phyloP scores from a whole-genome alignment of 352 stramenopile species.

The Globisporangium rhizosaccharum region DNA sequence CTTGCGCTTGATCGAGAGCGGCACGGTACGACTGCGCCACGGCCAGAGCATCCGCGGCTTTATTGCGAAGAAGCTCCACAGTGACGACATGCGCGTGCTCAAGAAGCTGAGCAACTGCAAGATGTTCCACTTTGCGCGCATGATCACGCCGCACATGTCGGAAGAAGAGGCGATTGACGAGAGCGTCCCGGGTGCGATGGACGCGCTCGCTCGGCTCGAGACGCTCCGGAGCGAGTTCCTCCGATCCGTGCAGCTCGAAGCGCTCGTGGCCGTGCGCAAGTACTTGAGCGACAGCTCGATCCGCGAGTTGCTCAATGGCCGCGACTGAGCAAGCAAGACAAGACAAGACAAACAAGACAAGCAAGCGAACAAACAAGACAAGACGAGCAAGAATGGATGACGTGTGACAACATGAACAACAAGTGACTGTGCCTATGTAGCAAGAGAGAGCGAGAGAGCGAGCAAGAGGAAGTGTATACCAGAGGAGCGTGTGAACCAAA shows the following conservation, averaged over 20 bases:
- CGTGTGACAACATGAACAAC: too few relatives aligned
- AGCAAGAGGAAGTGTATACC: background rate
- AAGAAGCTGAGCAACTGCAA: conserved; percentile 85
- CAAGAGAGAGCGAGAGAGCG: too few relatives aligned
- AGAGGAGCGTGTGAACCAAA: background rate
- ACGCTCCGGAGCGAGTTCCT: conserved; percentile 67
- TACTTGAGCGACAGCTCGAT: conserved; percentile 67
- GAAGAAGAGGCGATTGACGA: conserved; percentile 51
- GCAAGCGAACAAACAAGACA: background rate
- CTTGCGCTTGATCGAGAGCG: conserved; percentile 57
- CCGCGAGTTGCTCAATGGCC: conserved; percentile 51
- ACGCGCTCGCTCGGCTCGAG: conserved; percentile 33
- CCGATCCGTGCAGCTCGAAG: conserved; percentile 69
- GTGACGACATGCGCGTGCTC: conserved; percentile 77
- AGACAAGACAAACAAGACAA: background rate
- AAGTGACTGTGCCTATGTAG: too few relatives aligned
- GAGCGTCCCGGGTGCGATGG: conserved; percentile 21
- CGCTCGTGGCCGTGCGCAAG: conserved; percentile 65
- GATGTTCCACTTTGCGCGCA: conserved; percentile 64
- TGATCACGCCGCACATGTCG: conserved; percentile 53
- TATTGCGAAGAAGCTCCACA: conserved; percentile 73
- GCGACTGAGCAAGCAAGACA: conserved; percentile 14
- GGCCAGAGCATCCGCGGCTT: conserved; percentile 68
- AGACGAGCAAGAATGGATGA: background rate
- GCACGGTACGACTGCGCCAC: conserved; percentile 48